Evolutionary conservation across 345 rosid species (phyloP).

Genomic region (Gossypium herbaceum): DNA sequence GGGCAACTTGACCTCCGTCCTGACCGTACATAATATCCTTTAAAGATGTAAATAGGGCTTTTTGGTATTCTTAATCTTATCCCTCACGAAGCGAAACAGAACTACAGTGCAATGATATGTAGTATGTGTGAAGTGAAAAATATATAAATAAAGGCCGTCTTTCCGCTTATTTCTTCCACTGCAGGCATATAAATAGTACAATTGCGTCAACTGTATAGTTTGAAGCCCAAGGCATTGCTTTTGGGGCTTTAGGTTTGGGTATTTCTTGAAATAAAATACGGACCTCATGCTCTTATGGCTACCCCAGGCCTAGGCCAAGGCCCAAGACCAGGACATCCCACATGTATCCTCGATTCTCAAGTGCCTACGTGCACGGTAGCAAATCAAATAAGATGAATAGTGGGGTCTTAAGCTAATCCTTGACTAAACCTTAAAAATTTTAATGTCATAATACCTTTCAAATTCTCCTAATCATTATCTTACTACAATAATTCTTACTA

Average conservation of each 20-base stretch:
- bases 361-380: too few relatives aligned
- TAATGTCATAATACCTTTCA: too few relatives aligned
- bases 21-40: constrained; percentile 11
- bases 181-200: neutral
- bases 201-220: neutral
- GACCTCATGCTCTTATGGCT: too few relatives aligned
- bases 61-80: neutral
- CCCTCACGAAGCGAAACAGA: neutral
- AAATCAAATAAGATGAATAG: too few relatives aligned
- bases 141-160: neutral
- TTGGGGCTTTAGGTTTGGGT: neutral
- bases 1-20: constrained; percentile 8
- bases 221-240: neutral
- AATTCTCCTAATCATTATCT: too few relatives aligned
- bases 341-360: too few relatives aligned
- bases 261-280: too few relatives aligned
- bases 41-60: constrained; percentile 3
- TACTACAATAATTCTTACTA: too few relatives aligned
- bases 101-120: neutral
- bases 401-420: too few relatives aligned
- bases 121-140: neutral
- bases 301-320: neutral
- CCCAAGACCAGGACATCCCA: too few relatives aligned
- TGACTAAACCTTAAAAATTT: too few relatives aligned
- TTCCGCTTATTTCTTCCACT: neutral